Evolutionary conservation across 106 monocot species (phyloP), one percentile per base, ranked within the genome.

Genomic region (Vanilla planifolia): DNA sequence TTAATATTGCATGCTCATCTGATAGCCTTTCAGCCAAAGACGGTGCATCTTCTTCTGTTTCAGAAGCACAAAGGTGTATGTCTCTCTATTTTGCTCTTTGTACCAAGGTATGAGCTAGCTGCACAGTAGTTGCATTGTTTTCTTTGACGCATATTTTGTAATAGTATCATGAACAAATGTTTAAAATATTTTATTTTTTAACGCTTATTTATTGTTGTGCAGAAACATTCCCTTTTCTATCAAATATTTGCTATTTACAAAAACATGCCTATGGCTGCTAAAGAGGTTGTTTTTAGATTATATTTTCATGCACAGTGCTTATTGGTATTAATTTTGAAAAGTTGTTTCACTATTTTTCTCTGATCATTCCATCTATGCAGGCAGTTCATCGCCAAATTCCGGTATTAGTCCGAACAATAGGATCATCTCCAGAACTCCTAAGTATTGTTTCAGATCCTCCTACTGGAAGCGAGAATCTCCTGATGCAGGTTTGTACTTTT

Each of bases 21-120:
- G 74, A 72, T 64, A 36, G 56, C 40, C 58, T 50, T 57, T 43
- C 61, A 61, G 45, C 26, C 10, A 39, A 69, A 56, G 60, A 5
- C 72, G 17, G 59, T 47, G 15, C 57, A 42, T 51, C 73, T 1
- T 74, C 72, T 70, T 67, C 70, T 57, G 27, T 87, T 59, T 61
- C 70, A 33, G 95, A 86, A 47, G 84, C 81, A 26, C 89, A 96
- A 72, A 72, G 79, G 23, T 70, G 76, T 51, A 86, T 84, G 74
- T 86, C 95, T 62, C 86, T 96, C 43, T 87, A 90, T 67, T 96
- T 96, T 81, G 95, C 95, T 57, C 77, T 96, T 68, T 96, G 95
- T 59, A 96, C 86, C 33, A 89, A 89, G 89, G 89, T 89, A 57
- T 6, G 3, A 34, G 10, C 33, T 19, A 37, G 37, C 37, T 37